A percentile compares a stretch with the other conserved stretches of the same genome.
These are phyloP conservation scores for Galium porrigens DNA, from an alignment of 305 asterid genomes.

Conservation along the genomic window DNA sequence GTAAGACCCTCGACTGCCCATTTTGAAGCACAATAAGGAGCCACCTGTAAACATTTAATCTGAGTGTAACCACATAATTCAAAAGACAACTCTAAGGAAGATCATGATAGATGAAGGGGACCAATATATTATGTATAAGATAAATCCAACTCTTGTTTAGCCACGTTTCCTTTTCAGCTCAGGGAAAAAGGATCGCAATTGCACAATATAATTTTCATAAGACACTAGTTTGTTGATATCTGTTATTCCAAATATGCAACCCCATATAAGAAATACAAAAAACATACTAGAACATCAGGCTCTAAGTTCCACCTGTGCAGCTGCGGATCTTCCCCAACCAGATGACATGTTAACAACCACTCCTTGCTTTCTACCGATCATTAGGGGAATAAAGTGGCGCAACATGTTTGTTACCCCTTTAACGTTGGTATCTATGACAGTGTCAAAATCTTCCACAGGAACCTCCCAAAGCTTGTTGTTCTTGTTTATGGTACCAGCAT, in stretches of 20 bases:
- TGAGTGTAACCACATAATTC: conserved; percentile 12
- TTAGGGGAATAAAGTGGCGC: conserved; percentile 77
- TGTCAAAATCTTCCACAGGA: conserved; percentile 65
- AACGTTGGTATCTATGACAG: conserved; percentile 66
- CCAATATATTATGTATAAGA: background rate
- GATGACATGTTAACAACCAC: conserved; percentile 79
- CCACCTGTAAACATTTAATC: conserved; percentile 42
- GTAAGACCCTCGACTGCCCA: conserved; percentile 94
- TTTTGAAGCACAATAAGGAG: conserved; percentile 93
- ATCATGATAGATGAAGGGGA: background rate
- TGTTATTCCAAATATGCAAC: background rate
- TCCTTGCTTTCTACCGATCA: conserved; percentile 72
- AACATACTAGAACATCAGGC: conserved; percentile 9
- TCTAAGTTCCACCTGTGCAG: conserved; percentile 59
- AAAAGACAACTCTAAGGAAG: background rate
- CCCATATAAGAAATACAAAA: background rate
- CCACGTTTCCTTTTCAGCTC: background rate
- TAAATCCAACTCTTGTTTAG: background rate
- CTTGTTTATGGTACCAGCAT: conserved; percentile 74
- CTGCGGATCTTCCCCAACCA: conserved; percentile 97
- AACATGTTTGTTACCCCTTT: conserved; percentile 66
- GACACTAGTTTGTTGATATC: background rate
- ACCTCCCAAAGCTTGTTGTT: conserved; percentile 87
- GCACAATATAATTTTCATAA: background rate
- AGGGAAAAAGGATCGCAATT: background rate